Base-by-base conservation (phyloP, 2,329 filamentous ascomycete genomes). In the Elsinoe arachidis region DNA sequence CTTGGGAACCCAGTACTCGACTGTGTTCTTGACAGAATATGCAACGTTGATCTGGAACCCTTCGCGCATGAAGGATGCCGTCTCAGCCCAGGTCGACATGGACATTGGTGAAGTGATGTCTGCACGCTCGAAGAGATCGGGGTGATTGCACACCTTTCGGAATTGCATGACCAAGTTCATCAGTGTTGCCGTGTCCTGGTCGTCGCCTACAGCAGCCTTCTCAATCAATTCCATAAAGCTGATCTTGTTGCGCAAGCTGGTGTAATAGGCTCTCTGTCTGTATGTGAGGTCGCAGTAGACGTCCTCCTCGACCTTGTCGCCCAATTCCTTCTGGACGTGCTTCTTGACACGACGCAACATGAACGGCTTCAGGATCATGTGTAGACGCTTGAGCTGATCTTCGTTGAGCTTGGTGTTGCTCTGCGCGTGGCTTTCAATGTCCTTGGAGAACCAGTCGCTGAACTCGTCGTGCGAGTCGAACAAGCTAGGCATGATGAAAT, bases 111-210 rank as follows among this genome's bases (percentile, higher is more conserved):
- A 96, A 21, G 82, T 86, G 7, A 90, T 95, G 60, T 97, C 92
- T 9, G 92, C 91, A 46, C 93, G 86, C 72, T 99, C 91, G 65
- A 99, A 99, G 34, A 99, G 74, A 73, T 99, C 93, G 0, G 93
- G 93, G 69, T 99, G 93, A 68, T 99, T 99, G 76, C 93, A 99
- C 58, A 99, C 93, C 75, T 99, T 99, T 66, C 93, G 84, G 81
- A 99, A 99, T 74, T 99, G 93, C 93, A 99, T 99, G 62, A 99
- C 93, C 63, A 99, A 78, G 72, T 99, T 99, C 93, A 99, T 97
- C 66, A 99, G 75, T 1, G 92, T 97, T 39, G 92, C 91, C 35
- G 89, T 95, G 69, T 97, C 93, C 65, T 92, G 86, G 52, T 97
- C 93, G 66, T 96, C 91, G 35, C 93, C 93, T 64, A 93, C 81